phyloP scores from a whole-genome alignment of 2,329 filamentous ascomycete genomes.

The Mariannaea elegans region DNA sequence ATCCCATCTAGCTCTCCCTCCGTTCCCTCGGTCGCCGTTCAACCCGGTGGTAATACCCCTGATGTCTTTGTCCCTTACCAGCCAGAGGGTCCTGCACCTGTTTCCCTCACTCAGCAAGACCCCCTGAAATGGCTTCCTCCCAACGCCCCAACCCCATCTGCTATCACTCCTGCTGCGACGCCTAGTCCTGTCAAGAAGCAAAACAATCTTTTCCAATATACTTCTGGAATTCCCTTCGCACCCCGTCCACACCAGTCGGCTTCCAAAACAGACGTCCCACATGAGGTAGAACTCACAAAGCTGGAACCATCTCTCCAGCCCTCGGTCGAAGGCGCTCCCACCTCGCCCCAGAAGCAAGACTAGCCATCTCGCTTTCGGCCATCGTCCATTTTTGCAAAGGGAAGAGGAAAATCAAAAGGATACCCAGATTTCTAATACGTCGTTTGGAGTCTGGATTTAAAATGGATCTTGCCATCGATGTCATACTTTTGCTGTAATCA shows the following conservation, averaged over 20 bases:
- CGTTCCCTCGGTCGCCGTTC: slow-evolving; percentile 39
- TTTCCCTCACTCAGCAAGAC: slow-evolving; percentile 48
- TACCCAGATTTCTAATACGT: slow-evolving; percentile 19
- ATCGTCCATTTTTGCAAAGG: not conserved
- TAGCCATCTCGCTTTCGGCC: not conserved
- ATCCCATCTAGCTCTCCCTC: slow-evolving; percentile 44
- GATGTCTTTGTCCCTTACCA: slow-evolving; percentile 64
- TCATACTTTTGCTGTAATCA: slow-evolving; percentile 24
- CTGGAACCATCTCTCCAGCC: not conserved
- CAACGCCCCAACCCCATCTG: slow-evolving; percentile 50
- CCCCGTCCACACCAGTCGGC: slow-evolving; percentile 34
- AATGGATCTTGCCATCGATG: not conserved
- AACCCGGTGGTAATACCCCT: slow-evolving; percentile 33
- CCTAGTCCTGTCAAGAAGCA: slow-evolving; percentile 49
- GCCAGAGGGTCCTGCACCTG: slow-evolving; percentile 60
- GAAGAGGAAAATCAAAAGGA: not conserved
- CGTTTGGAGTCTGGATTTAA: slow-evolving; percentile 10
- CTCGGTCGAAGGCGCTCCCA: not conserved
- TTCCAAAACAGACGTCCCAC: slow-evolving; percentile 6
- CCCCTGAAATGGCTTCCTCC: slow-evolving; percentile 62
- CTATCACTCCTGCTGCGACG: slow-evolving; percentile 44
- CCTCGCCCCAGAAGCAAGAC: not conserved
- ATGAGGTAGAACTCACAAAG: slow-evolving; percentile 6
- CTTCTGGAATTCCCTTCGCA: slow-evolving; percentile 59
- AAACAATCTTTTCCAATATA: slow-evolving; percentile 48